These are phyloP conservation scores for Pseudomassariella vexata DNA, from an alignment of 2,329 filamentous ascomycete genomes.

Conservation along the genomic window DNA sequence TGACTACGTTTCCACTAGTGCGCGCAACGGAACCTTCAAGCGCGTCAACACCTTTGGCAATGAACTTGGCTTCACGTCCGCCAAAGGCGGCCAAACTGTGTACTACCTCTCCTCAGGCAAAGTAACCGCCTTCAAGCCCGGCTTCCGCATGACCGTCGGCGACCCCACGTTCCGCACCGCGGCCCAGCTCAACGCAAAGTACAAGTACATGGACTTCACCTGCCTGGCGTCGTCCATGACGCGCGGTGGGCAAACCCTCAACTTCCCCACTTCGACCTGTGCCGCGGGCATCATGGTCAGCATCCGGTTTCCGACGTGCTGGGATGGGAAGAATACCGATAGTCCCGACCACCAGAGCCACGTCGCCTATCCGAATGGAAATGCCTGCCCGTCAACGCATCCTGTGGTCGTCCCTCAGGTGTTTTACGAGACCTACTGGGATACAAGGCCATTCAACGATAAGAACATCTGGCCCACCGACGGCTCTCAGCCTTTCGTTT, in stretches of 20 bases:
- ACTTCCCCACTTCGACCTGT: conserved; percentile 18
- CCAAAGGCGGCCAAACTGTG: conserved; percentile 30
- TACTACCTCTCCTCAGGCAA: conserved; percentile 32
- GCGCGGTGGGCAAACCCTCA: conserved; percentile 18
- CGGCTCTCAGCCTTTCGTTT: conserved; percentile 26
- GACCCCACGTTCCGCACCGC: conserved; percentile 24
- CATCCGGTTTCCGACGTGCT: conserved; percentile 19
- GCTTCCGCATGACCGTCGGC: conserved; percentile 35
- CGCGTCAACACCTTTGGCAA: conserved; percentile 24
- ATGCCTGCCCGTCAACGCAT: conserved; percentile 22
- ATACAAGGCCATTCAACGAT: conserved; percentile 29
- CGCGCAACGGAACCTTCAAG: conserved; percentile 22
- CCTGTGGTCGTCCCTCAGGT: conserved; percentile 28
- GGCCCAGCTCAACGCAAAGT: conserved; percentile 18
- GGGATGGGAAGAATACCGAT: conserved; percentile 24
- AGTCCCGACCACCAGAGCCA: conserved; percentile 24
- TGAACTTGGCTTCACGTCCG: conserved; percentile 19
- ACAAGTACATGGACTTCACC: conserved; percentile 23
- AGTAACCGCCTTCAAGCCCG: conserved; percentile 31
- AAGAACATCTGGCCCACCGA: conserved; percentile 26
- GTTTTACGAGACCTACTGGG: conserved; percentile 36
- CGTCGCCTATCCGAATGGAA: conserved; percentile 22
- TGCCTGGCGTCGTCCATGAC: conserved; percentile 21
- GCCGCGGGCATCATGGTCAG: conserved; percentile 19
- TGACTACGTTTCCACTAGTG: conserved; percentile 8